These are phyloP conservation scores for Xylaria sp. DNA, from an alignment of 2,329 filamentous ascomycete species.

Conservation along the genomic window DNA sequence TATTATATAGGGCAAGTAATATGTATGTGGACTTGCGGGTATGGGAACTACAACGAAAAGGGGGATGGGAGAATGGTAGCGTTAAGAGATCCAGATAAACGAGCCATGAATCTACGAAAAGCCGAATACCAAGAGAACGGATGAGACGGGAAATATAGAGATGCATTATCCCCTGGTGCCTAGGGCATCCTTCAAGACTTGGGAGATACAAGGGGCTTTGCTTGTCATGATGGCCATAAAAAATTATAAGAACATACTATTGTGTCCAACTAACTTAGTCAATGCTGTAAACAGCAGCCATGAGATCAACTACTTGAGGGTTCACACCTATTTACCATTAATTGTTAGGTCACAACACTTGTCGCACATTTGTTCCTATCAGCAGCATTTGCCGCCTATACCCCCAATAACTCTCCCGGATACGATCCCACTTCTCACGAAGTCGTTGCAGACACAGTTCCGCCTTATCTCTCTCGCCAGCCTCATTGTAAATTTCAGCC, in stretches of 20 bases:
- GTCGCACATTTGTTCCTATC: neutral
- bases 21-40: neutral
- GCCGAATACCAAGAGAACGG: neutral
- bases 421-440: constrained; percentile 87
- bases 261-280: neutral
- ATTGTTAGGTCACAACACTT: neutral
- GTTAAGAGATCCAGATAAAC: neutral
- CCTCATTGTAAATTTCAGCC: constrained; percentile 72
- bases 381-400: constrained; percentile 60
- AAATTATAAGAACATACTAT: neutral
- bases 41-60: neutral
- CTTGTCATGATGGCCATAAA: neutral
- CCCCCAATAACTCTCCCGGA: constrained; percentile 92
- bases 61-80: neutral
- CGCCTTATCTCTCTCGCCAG: constrained; percentile 69
- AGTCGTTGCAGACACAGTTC: constrained; percentile 76
- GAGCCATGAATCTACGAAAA: neutral
- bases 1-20: neutral
- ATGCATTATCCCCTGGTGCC: neutral
- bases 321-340: neutral
- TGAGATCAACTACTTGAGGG: neutral
- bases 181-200: neutral
- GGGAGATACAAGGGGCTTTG: neutral
- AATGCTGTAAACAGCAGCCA: neutral
- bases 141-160: neutral